These are phyloP conservation scores for Dunaliella salina DNA, from an alignment of 163 green algal genomes.

Conservation along the genomic window DNA sequence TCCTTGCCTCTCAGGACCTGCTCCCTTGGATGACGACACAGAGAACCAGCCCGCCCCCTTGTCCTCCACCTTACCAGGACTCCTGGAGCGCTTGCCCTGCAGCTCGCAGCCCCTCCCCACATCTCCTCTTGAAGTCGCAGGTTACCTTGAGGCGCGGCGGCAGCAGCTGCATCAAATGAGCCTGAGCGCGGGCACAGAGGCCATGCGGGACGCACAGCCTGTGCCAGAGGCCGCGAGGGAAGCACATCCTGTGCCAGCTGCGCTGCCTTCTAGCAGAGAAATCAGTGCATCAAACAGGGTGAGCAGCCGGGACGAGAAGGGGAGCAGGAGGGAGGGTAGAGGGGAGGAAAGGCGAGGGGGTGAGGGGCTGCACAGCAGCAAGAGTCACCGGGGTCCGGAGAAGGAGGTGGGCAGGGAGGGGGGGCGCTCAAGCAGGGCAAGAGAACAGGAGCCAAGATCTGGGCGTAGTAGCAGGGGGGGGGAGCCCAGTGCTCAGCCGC, in stretches of 20 bases:
- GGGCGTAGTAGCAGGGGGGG: too few relatives aligned
- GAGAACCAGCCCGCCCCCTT: background rate
- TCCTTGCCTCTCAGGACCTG: background rate
- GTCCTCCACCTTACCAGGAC: background rate
- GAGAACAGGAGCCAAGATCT: background rate
- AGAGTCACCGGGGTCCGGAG: background rate
- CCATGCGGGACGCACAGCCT: too few relatives aligned
- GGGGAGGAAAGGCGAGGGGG: background rate
- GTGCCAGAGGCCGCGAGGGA: too few relatives aligned
- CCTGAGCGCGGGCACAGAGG: background rate
- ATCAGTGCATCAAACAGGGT: too few relatives aligned
- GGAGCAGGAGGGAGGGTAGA: background rate
- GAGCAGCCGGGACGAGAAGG: background rate
- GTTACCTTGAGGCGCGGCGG: background rate
- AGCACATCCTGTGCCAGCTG: too few relatives aligned
- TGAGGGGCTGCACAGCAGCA: background rate
- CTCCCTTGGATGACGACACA: background rate
- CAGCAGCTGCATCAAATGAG: constrained; percentile 6
- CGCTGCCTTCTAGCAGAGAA: too few relatives aligned
- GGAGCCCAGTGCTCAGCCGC: too few relatives aligned
- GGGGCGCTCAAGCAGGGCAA: background rate
- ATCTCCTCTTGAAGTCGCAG: background rate
- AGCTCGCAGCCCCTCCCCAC: background rate
- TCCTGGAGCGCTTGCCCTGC: too few relatives aligned
- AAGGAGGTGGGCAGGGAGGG: background rate